These are phyloP conservation scores for Phytophthora multivora DNA, from an alignment of 352 stramenopile genomes.

Conservation along the genomic window DNA sequence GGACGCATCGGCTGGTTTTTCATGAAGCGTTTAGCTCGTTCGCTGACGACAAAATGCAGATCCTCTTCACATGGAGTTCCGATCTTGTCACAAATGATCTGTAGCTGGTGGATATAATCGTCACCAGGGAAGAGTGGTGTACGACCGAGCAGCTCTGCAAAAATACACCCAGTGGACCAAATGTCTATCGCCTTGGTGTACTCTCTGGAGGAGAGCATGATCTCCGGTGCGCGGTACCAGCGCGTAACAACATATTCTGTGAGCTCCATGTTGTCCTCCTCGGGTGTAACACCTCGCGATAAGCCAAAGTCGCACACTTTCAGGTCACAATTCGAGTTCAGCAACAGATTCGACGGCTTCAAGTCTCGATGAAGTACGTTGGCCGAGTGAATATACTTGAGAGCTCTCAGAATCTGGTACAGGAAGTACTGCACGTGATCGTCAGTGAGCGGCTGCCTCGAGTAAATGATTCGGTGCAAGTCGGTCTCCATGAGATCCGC, in stretches of 20 bases:
- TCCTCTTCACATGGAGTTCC: slow-evolving; percentile 88
- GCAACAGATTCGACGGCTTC: slow-evolving; percentile 97
- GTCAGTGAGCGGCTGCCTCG: slow-evolving; percentile 90
- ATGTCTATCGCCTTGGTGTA: slow-evolving; percentile 98
- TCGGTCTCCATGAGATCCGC: slow-evolving; percentile 98
- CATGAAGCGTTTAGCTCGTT: slow-evolving; percentile 89
- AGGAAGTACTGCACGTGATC: slow-evolving; percentile 95
- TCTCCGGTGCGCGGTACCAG: slow-evolving; percentile 94
- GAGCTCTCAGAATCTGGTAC: slow-evolving; percentile 95
- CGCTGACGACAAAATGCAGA: slow-evolving; percentile 91
- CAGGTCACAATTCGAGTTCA: slow-evolving; percentile 94
- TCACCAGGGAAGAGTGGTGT: slow-evolving; percentile 95
- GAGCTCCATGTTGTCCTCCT: slow-evolving; percentile 90
- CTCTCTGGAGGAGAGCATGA: slow-evolving; percentile 96
- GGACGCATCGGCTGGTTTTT: slow-evolving; percentile 80
- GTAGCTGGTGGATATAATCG: slow-evolving; percentile 99
- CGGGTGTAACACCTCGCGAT: slow-evolving; percentile 79
- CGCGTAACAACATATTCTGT: slow-evolving; percentile 95
- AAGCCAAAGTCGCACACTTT: slow-evolving; percentile 94
- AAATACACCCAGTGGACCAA: slow-evolving; percentile 95
- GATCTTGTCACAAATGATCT: slow-evolving; percentile 94
- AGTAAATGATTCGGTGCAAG: slow-evolving; percentile 98
- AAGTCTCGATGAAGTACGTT: slow-evolving; percentile 97
- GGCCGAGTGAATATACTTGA: slow-evolving; percentile 95
- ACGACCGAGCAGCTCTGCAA: slow-evolving; percentile 90